These are phyloP conservation scores for Potentilla sterilis DNA, from an alignment of 306 rosid genomes.

Conservation along the genomic window DNA sequence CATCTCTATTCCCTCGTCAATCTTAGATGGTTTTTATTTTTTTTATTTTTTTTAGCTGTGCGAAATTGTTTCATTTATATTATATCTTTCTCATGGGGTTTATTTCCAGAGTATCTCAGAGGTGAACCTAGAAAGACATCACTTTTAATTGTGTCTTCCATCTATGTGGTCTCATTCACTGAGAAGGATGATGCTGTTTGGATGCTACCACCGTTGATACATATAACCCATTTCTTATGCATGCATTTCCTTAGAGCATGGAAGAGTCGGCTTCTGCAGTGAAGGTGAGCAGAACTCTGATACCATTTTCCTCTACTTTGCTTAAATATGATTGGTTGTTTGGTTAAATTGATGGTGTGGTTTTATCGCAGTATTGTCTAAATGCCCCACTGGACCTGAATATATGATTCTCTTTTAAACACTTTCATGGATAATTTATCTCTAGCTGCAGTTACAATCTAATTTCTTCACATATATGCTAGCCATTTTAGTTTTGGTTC, in stretches of 20 bases:
- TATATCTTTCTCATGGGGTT: neutral
- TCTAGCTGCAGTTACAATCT: neutral
- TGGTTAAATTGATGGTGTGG: neutral
- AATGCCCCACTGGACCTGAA: neutral
- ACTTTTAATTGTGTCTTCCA: slow-evolving; percentile 58
- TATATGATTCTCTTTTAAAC: neutral
- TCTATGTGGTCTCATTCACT: slow-evolving; percentile 58
- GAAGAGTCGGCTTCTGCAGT: slow-evolving; percentile 65
- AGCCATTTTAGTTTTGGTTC: no score
- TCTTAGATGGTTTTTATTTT: neutral
- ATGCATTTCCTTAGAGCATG: slow-evolving; percentile 66
- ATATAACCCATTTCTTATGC: slow-evolving; percentile 68
- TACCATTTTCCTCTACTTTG: neutral
- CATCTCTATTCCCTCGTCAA: neutral
- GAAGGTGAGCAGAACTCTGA: slow-evolving; percentile 40
- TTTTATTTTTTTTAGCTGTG: neutral
- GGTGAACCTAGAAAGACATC: slow-evolving; percentile 38
- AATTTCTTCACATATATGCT: no score
- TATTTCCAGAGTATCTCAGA: slow-evolving; percentile 33
- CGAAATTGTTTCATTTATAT: neutral
- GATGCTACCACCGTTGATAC: slow-evolving; percentile 59
- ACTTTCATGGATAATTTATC: neutral
- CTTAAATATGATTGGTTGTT: neutral
- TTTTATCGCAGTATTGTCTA: neutral
- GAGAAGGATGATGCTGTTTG: slow-evolving; percentile 80